phyloP scores from a whole-genome alignment of 176 grass and related monocot genomes.

The Otatea glauca region DNA sequence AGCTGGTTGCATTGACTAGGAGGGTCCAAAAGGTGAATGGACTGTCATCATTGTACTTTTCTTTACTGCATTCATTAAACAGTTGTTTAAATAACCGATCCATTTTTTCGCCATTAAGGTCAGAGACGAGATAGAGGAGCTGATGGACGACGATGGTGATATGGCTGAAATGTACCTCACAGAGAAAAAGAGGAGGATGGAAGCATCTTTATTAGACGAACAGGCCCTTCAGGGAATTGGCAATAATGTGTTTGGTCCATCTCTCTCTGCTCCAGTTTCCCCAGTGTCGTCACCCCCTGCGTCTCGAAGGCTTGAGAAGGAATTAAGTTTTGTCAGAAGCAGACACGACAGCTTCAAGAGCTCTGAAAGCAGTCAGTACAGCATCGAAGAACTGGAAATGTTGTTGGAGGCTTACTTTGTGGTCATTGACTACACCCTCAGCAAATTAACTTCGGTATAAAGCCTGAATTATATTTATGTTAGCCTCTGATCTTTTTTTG shows the following conservation, averaged over 20 bases:
- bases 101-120: constrained; percentile 58
- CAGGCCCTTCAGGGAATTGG: constrained; percentile 53
- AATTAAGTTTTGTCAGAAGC: constrained; percentile 69
- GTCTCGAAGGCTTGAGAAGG: constrained; percentile 64
- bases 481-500: not conserved
- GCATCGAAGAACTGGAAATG: constrained; percentile 88
- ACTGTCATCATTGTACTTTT: constrained; percentile 13
- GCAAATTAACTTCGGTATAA: constrained; percentile 84
- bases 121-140: constrained; percentile 91
- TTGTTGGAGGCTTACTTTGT: constrained; percentile 97
- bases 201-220: constrained; percentile 66
- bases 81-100: constrained; percentile 8
- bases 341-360: constrained; percentile 73
- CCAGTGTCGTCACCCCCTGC: constrained; percentile 60
- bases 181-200: constrained; percentile 78
- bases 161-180: constrained; percentile 99
- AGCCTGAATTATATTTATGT: constrained; percentile 15
- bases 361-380: constrained; percentile 60
- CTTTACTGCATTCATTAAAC: not conserved
- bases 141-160: constrained; percentile 98
- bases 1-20: constrained; percentile 80
- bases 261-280: constrained; percentile 86
- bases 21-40: constrained; percentile 90
- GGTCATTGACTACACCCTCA: constrained; percentile 79
- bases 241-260: constrained; percentile 54